phyloP scores from a whole-genome alignment of 495 filamentous ascomycete species.

The Amniculicola lignicola region DNA sequence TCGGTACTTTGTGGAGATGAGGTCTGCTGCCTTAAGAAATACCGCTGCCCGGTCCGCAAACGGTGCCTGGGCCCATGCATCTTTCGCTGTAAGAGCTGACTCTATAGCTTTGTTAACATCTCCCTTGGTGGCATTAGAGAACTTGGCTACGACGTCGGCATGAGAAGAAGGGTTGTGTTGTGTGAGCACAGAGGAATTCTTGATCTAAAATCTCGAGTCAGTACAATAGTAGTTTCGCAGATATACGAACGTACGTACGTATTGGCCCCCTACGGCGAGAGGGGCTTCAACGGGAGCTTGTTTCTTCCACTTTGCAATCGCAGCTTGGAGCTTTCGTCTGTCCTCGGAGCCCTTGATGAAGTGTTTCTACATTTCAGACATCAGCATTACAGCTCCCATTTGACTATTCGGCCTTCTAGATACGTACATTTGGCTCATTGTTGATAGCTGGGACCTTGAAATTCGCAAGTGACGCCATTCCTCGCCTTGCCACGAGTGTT shows the following conservation, averaged over 20 bases:
- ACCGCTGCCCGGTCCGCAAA: conserved; percentile 89
- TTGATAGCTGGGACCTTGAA: conserved; percentile 85
- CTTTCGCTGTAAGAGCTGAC: conserved; percentile 75
- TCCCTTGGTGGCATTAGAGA: conserved; percentile 68
- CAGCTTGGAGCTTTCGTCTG: conserved; percentile 66
- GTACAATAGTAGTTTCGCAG: neutral
- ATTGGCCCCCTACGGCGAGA: conserved; percentile 72
- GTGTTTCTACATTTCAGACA: conserved; percentile 60
- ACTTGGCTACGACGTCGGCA: conserved; percentile 66
- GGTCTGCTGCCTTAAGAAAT: conserved; percentile 89
- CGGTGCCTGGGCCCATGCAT: conserved; percentile 73
- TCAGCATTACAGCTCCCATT: conserved; percentile 1
- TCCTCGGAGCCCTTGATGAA: conserved; percentile 79
- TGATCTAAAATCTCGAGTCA: conserved; percentile 45
- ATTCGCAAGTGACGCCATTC: conserved; percentile 55
- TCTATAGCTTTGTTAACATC: conserved; percentile 75
- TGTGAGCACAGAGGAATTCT: conserved; percentile 49
- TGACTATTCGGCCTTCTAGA: neutral
- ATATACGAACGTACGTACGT: conserved; percentile 47
- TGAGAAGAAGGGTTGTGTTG: conserved; percentile 79
- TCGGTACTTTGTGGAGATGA: conserved; percentile 84
- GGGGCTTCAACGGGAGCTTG: conserved; percentile 68
- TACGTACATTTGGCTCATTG: conserved; percentile 85
- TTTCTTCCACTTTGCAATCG: conserved; percentile 59
- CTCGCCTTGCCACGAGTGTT: conserved; percentile 11